Percentiles rank a stretch among this genome's conserved stretches.
phyloP scores from a whole-genome alignment of 139 green algal species.

The Astrephomene gubernaculifera region DNA sequence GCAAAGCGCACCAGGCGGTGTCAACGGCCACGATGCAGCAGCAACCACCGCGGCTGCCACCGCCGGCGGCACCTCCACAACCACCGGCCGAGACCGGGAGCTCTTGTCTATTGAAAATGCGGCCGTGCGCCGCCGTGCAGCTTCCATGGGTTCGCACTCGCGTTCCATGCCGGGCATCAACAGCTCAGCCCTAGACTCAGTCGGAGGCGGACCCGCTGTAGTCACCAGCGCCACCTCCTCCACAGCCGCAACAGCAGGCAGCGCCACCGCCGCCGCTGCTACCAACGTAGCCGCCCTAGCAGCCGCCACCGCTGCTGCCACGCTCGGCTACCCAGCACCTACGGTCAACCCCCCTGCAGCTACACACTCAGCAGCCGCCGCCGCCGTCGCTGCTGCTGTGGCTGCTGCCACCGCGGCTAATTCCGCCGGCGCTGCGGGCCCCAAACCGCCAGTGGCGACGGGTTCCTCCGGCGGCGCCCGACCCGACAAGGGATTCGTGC shows the following conservation, averaged over 20 bases:
- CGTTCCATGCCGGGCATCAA: neutral
- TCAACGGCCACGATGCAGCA: neutral
- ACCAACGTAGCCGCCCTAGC: neutral
- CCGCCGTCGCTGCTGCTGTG: neutral
- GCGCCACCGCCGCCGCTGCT: too few relatives aligned
- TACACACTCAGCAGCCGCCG: too few relatives aligned
- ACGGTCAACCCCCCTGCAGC: too few relatives aligned
- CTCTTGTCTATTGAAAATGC: neutral
- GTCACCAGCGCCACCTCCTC: neutral
- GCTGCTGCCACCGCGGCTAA: neutral
- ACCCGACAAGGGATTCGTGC: neutral
- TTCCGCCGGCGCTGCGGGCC: neutral
- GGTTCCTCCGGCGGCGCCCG: neutral
- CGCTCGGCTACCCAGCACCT: too few relatives aligned
- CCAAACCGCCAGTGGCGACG: neutral
- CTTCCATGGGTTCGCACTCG: slow-evolving; percentile 16
- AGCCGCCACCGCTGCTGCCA: neutral
- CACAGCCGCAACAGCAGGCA: neutral
- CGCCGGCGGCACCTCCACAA: too few relatives aligned
- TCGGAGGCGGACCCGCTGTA: too few relatives aligned
- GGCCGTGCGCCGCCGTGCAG: neutral
- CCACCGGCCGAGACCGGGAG: neutral
- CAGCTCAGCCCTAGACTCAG: too few relatives aligned
- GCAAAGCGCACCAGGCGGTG: neutral
- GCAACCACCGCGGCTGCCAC: too few relatives aligned